Conservation (phyloP, 2,329 filamentous ascomycete species). For the Fonsecaea monophora region DNA sequence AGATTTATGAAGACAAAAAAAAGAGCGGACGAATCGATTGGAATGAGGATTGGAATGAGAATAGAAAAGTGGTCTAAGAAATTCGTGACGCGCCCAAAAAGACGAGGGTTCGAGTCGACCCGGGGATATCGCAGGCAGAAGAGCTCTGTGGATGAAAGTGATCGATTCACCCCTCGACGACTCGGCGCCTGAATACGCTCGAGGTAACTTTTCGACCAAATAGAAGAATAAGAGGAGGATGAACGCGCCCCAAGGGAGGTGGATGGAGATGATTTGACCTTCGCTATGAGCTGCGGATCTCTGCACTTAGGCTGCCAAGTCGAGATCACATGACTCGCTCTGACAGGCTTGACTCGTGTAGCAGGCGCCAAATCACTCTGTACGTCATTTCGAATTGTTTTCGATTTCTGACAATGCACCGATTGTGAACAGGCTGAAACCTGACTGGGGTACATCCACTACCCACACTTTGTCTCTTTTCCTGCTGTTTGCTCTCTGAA, state of each 20-base stretch:
- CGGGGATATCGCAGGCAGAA: constrained; percentile 19
- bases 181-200: constrained; percentile 19
- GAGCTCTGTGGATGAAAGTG: constrained; percentile 15
- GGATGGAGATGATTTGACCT: constrained; percentile 4
- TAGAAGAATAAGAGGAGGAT: constrained; percentile 15
- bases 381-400: neutral
- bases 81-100: constrained; percentile 33
- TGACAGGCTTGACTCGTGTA: neutral
- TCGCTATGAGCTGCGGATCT: neutral
- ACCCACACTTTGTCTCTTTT: neutral
- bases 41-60: constrained; percentile 12
- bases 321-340: neutral
- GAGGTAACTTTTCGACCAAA: constrained; percentile 10
- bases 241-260: constrained; percentile 2
- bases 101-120: constrained; percentile 14
- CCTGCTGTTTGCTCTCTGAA: neutral
- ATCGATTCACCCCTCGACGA: constrained; percentile 10
- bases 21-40: constrained; percentile 16
- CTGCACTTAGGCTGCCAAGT: constrained; percentile 3
- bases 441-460: neutral
- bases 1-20: constrained; percentile 14
- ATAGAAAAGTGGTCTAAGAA: constrained; percentile 19
- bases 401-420: neutral
- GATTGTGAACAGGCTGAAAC: neutral
- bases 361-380: neutral